These are phyloP conservation scores for Debaryomyces prosopidis DNA, from an alignment of 805 yeast genomes.

Conservation along the genomic window DNA sequence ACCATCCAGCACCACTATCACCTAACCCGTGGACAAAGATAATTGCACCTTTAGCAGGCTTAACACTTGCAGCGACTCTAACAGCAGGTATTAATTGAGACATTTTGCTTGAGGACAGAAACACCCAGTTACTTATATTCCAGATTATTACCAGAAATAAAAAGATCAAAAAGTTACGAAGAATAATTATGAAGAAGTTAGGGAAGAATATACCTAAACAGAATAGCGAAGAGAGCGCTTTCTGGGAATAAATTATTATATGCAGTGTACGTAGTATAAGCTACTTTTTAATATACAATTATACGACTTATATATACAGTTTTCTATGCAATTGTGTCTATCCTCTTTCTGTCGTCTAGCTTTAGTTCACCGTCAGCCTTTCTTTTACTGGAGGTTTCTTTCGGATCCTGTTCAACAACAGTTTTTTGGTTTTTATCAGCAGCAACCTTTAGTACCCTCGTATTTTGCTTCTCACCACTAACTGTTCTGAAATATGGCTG, in stretches of 20 bases:
- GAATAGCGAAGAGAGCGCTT: too few relatives aligned
- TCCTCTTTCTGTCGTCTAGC: background rate
- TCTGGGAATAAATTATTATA: background rate
- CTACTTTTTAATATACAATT: too few relatives aligned
- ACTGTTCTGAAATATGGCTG: slow-evolving; percentile 94
- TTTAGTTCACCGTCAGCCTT: background rate
- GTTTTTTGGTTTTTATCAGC: slow-evolving; percentile 20
- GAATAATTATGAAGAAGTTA: background rate
- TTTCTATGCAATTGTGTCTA: background rate
- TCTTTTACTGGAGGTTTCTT: background rate
- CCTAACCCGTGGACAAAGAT: slow-evolving; percentile 90
- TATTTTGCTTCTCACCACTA: slow-evolving; percentile 60
- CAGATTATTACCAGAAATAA: too few relatives aligned
- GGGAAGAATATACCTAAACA: background rate
- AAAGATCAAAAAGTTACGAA: too few relatives aligned
- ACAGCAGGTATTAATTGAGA: slow-evolving; percentile 20
- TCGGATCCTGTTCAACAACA: background rate
- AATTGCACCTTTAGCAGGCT: slow-evolving; percentile 50
- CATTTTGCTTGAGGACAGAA: background rate
- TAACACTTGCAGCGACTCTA: slow-evolving; percentile 25
- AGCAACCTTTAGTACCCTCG: slow-evolving; percentile 38
- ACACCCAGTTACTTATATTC: too few relatives aligned
- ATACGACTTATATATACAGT: background rate
- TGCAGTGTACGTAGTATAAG: background rate
- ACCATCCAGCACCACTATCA: slow-evolving; percentile 89